Evolutionary conservation across 1,284 basidiomycete species (phyloP).

Genomic region (Ganoderma meredithae): DNA sequence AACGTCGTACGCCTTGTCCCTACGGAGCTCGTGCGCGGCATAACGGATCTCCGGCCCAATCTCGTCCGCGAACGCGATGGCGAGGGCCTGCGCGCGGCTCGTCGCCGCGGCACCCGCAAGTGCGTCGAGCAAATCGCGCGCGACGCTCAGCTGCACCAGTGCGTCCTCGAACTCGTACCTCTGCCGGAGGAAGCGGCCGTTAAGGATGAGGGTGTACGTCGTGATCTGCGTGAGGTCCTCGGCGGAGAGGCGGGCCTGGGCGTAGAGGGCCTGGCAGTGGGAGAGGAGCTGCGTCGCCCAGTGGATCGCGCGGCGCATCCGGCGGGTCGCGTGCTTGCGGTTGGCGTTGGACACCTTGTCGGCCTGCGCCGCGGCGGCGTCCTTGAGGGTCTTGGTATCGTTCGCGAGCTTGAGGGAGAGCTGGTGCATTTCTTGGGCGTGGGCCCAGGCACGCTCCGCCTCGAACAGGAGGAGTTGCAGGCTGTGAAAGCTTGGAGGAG

Average conservation of each 20-base stretch:
- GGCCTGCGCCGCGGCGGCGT: constrained; percentile 44
- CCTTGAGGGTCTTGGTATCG: constrained; percentile 43
- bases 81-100: constrained; percentile 92
- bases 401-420: constrained; percentile 57
- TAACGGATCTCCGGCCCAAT: constrained; percentile 93
- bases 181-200: constrained; percentile 78
- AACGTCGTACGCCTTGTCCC: constrained; percentile 82
- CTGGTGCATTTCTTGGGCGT: constrained; percentile 82
- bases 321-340: constrained; percentile 79
- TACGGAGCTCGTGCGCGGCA: constrained; percentile 88
- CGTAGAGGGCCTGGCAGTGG: constrained; percentile 73
- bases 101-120: constrained; percentile 74
- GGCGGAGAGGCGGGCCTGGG: constrained; percentile 59
- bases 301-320: constrained; percentile 86
- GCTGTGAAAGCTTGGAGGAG: constrained; percentile 46
- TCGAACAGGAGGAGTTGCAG: constrained; percentile 88
- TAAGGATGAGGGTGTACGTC: constrained; percentile 75
- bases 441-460: constrained; percentile 91
- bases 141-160: constrained; percentile 79
- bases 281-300: constrained; percentile 84
- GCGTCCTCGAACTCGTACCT: constrained; percentile 83
- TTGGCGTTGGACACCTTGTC: constrained; percentile 60
- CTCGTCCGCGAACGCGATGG: constrained; percentile 85
- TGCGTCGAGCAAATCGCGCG: constrained; percentile 78
- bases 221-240: constrained; percentile 66